Evolutionary conservation across 2,329 filamentous ascomycete species (phyloP), one percentile per base, ranked within the genome.

Genomic region (Trichoderma koningiopsis): DNA sequence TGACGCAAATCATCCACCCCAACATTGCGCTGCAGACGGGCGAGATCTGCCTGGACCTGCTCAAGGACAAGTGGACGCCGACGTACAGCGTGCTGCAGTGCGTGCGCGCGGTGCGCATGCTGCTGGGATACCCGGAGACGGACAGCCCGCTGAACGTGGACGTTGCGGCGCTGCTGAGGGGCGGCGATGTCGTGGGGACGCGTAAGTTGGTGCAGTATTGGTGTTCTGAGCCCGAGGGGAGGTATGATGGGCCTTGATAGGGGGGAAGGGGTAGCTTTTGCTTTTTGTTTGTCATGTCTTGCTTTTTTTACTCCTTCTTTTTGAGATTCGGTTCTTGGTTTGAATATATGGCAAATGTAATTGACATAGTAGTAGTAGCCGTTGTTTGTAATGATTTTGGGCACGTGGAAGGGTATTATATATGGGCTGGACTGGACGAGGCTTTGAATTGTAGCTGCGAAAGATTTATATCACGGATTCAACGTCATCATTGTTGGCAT

Each of bases 1-100:
- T 85, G n/a, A 99, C 94, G 43, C 88, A 89, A 71, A 89, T 96
- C 73, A 92, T 93, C 75, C 94, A 97, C 82, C 90, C 94, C 59
- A 97, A 97, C 80, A 89, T 89, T 37, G 83, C 84, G 64, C 83
- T 87, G 72, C 75, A 85, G 74, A 94, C 89, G 2, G 96, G 96
- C 74, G 94, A 97, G 81, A 96, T 99, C 77, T 99, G 96, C 79
- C 88, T 98, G 33, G 96, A 97, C 77, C 86, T 98, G 71, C 85
- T 99, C 70, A 86, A 87, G 76, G 86, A 90, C 68, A 86, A 87
- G 22, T 98, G 95, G 95, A 91, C 92, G 70, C 92, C 94, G 1
- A 89, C 93, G 22, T 96, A 97, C 80, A 94, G 91, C 52, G 86
- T 98, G 24, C 86, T 91, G 43, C 88, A 91, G 75, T 91, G 90